phyloP scores from a whole-genome alignment of 73 alveolate species.

The Tetrahymena borealis region DNA sequence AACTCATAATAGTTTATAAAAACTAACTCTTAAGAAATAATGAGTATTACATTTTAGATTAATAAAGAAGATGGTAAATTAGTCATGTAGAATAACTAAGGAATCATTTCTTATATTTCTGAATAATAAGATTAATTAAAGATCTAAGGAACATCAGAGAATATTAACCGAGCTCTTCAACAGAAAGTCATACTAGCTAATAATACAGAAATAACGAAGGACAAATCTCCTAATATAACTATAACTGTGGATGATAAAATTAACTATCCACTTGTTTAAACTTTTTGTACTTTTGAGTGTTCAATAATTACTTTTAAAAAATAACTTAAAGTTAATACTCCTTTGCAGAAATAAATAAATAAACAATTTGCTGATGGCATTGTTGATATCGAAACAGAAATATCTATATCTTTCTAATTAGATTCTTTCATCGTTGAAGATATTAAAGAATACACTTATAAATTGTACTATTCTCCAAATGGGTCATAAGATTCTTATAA shows the following conservation, averaged over 20 bases:
- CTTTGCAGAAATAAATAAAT: too few species aligned
- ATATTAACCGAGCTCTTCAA: too few species aligned
- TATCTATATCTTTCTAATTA: not conserved
- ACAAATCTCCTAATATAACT: not conserved
- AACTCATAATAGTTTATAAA: not conserved
- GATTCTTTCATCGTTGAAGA: not conserved
- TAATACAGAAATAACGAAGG: not conserved
- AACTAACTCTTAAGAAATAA: not conserved
- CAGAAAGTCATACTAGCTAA: not conserved
- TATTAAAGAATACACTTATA: not conserved
- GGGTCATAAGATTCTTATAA: not conserved
- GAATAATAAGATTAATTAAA: not conserved
- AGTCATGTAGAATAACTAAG: too few species aligned
- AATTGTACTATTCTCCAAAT: too few species aligned
- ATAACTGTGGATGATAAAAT: not conserved
- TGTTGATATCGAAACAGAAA: not conserved
- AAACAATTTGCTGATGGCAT: not conserved
- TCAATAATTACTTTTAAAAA: too few species aligned
- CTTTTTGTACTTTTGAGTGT: not conserved
- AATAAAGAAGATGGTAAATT: not conserved
- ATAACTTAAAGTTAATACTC: too few species aligned
- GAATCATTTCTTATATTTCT: not conserved
- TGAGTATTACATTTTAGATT: too few species aligned
- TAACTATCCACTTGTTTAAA: not conserved
- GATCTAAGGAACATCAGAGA: not conserved